Percentiles rank a stretch among this genome's conserved stretches.
Evolutionary conservation across 164 flowering plant species (phyloP).

Genomic region (Amborella trichopoda): DNA sequence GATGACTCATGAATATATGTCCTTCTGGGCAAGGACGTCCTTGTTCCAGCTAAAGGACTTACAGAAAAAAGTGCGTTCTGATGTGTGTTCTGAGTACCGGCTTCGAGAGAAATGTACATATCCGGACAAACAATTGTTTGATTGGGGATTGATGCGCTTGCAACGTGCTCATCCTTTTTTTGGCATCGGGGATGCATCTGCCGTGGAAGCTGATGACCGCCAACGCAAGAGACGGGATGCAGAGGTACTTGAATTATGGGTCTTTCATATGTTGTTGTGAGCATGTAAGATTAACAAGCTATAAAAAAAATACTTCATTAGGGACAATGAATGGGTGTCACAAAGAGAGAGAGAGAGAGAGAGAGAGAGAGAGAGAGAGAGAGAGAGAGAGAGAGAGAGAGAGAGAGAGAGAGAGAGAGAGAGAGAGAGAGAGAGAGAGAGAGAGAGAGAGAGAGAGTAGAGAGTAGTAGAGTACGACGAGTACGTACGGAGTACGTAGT

Average conservation of each 20-base stretch:
- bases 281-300: too few relatives aligned
- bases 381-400: too few relatives aligned
- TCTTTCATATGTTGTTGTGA: not conserved
- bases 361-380: too few relatives aligned
- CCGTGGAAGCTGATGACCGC: constrained; percentile 72
- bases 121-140: constrained; percentile 71
- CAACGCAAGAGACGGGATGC: constrained; percentile 80
- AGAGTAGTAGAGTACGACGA: too few relatives aligned
- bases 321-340: too few relatives aligned
- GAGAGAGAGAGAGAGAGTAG: too few relatives aligned
- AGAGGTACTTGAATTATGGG: constrained; percentile 33
- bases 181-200: constrained; percentile 76
- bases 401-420: too few relatives aligned
- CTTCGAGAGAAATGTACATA: constrained; percentile 59
- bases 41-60: constrained; percentile 66
- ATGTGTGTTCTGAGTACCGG: constrained; percentile 85
- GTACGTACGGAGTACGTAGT: too few relatives aligned
- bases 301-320: too few relatives aligned
- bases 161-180: constrained; percentile 42
- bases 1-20: too few relatives aligned
- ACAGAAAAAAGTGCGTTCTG: constrained; percentile 76
- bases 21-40: constrained; percentile 22
- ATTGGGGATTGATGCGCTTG: constrained; percentile 86
- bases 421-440: too few relatives aligned
- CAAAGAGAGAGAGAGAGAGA: too few relatives aligned